These are phyloP conservation scores for Clonostachys chloroleuca DNA, from an alignment of 2,329 filamentous ascomycete species.

Conservation along the genomic window DNA sequence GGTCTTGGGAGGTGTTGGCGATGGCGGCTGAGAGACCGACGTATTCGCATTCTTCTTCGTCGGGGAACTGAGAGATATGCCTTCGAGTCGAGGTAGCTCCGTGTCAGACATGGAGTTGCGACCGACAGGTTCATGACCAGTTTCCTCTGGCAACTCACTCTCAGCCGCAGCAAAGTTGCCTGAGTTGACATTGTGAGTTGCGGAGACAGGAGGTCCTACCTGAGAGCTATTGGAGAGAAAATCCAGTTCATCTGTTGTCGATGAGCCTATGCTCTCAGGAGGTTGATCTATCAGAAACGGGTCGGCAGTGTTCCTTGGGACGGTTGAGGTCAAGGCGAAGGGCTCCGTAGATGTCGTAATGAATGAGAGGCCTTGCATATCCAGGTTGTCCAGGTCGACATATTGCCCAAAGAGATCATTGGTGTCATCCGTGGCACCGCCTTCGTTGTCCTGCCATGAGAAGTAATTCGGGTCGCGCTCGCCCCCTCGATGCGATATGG, in stretches of 20 bases:
- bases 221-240: slow-evolving; percentile 26
- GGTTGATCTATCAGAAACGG: slow-evolving; percentile 18
- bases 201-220: slow-evolving; percentile 13
- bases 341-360: slow-evolving; percentile 12
- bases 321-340: slow-evolving; percentile 10
- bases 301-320: slow-evolving; percentile 10
- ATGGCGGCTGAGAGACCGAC: slow-evolving; percentile 20
- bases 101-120: slow-evolving; percentile 36
- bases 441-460: slow-evolving; percentile 26
- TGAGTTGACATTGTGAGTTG: slow-evolving; percentile 21
- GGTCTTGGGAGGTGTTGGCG: slow-evolving; percentile 22
- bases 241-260: slow-evolving; percentile 27
- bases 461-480: slow-evolving; percentile 24
- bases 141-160: no score
- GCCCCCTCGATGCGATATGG: slow-evolving; percentile 23
- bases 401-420: slow-evolving; percentile 30
- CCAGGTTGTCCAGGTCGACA: slow-evolving; percentile 23
- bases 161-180: slow-evolving; percentile 14
- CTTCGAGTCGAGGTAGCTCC: slow-evolving; percentile 39
- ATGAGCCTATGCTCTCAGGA: slow-evolving; percentile 24
- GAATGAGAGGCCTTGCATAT: not conserved
- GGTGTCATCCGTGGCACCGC: slow-evolving; percentile 15
- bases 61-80: slow-evolving; percentile 38
- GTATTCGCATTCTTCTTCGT: slow-evolving; percentile 13
- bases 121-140: no score